Evolutionary conservation across 169 alveolate genomes (phyloP), one percentile per base, ranked within the genome.

Genomic region (Plasmodium relictum): DNA sequence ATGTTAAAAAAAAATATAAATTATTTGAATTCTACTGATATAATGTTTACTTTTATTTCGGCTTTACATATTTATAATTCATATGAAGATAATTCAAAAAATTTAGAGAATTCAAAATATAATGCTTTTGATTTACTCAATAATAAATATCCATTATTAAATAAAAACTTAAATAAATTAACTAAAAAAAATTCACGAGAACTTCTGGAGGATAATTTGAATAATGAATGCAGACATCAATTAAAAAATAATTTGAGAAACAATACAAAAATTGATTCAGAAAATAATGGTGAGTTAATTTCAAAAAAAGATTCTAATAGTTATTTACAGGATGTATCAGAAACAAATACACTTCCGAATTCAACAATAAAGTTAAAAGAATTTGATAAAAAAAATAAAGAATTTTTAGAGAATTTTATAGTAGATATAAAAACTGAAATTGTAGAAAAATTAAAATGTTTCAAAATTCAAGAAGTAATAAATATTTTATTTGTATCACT

Each of bases 401-500:
- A 76, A 20, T 5, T 69, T 14, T 12, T 76, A 10, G 26, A 52
- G 6, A 16, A 76, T 63, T 54, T 83, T 20, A 31, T 68, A 9
- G 52, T 16, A 58, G 42, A 31, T 20, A 58, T 83, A 16, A 68
- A 61, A 16, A 12, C 24, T 26, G 63, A 14, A 41, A 83, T 83
- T 22, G 58, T 54, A 10, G 91, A 83, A 45, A 83, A 83, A 31
- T 45, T 83, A 56, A 37, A 54, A 37, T 39, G 85, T 62, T 83
- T 83, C 48, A 83, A 83, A 68, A 61, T 83, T n/a, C 80, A 83
- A 58, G 91, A 83, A 52, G 83, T 68, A 7, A 44, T 71, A 66
- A 83, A 83, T 20, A 71, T 83, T 8, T 37, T 83, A 45, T 83
- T 66, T 42, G 85, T 72, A 8, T 83, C 85, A 6, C 2, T 83